A percentile compares a stretch with the other conserved stretches of the same genome.
These are phyloP conservation scores for Omphalotus olearius DNA, from an alignment of 1,284 basidiomycete genomes.

Conservation along the genomic window DNA sequence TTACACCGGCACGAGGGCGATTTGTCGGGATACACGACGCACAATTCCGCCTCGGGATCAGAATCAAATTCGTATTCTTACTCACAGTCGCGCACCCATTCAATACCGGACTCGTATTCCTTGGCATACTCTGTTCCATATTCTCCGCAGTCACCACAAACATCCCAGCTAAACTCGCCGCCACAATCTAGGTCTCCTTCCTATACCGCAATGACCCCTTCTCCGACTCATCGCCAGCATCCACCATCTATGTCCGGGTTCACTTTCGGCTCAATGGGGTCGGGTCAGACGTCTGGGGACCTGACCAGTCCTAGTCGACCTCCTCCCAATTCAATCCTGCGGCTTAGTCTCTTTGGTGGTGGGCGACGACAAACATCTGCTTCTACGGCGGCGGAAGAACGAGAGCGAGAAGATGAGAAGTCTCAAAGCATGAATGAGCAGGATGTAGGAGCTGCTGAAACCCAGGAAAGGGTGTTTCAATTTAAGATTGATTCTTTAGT, in stretches of 20 bases:
- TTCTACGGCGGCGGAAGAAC: neutral
- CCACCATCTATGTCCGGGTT: conserved; percentile 6
- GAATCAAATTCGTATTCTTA: neutral
- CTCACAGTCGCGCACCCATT: neutral
- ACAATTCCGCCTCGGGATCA: neutral
- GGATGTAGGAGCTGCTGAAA: neutral
- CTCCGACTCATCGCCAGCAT: neutral
- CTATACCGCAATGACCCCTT: neutral
- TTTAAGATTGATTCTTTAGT: neutral
- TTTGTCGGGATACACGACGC: neutral
- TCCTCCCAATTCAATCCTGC: neutral
- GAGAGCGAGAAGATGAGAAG: neutral
- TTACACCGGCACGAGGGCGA: too few relatives aligned
- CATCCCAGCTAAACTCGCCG: neutral
- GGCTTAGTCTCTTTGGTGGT: conserved; percentile 5
- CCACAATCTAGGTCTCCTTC: conserved; percentile 2
- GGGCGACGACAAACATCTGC: neutral
- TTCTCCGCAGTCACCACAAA: conserved; percentile 1
- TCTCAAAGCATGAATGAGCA: neutral
- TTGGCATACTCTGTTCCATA: neutral
- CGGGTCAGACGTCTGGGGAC: neutral
- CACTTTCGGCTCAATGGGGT: conserved; percentile 7
- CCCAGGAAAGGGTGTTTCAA: neutral
- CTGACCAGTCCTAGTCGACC: neutral
- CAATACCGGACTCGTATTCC: neutral